Percentiles rank a stretch among this genome's conserved stretches.
phyloP scores from a whole-genome alignment of 2,329 filamentous ascomycete genomes.

The Lasiodiplodia hormozganensis region DNA sequence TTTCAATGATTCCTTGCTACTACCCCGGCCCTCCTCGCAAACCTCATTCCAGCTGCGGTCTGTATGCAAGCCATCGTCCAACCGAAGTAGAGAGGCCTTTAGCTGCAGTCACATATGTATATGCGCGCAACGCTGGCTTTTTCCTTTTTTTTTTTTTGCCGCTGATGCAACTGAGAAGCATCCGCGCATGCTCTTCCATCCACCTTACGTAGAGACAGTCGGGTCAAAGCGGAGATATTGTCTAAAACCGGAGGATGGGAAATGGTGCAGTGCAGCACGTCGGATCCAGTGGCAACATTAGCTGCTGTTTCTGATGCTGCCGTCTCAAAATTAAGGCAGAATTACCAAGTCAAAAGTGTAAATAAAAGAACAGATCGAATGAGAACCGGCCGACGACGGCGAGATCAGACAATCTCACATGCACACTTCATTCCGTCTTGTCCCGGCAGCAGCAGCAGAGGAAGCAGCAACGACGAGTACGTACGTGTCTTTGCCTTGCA shows the following conservation, averaged over 20 bases:
- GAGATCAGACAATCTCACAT: neutral
- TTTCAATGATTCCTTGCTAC: neutral
- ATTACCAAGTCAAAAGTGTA: neutral
- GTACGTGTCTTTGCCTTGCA: slow-evolving; percentile 6
- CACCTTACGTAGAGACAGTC: too few relatives aligned
- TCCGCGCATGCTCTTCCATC: neutral
- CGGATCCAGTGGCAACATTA: too few relatives aligned
- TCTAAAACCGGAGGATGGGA: neutral
- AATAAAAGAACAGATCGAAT: neutral
- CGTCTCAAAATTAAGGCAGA: neutral
- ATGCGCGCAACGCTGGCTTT: neutral
- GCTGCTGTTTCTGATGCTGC: neutral
- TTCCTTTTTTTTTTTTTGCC: neutral
- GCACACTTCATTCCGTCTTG: neutral
- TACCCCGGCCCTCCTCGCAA: neutral
- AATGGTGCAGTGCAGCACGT: neutral
- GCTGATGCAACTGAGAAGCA: neutral
- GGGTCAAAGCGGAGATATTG: neutral
- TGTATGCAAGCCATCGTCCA: slow-evolving; percentile 8
- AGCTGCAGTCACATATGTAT: neutral
- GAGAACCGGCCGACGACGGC: neutral
- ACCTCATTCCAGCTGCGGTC: neutral
- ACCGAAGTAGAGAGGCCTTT: neutral
- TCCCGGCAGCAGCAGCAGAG: neutral
- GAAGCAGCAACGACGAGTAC: neutral